These are phyloP conservation scores for Berberis vulgaris DNA, from an alignment of 164 flowering plant species.

Conservation along the genomic window DNA sequence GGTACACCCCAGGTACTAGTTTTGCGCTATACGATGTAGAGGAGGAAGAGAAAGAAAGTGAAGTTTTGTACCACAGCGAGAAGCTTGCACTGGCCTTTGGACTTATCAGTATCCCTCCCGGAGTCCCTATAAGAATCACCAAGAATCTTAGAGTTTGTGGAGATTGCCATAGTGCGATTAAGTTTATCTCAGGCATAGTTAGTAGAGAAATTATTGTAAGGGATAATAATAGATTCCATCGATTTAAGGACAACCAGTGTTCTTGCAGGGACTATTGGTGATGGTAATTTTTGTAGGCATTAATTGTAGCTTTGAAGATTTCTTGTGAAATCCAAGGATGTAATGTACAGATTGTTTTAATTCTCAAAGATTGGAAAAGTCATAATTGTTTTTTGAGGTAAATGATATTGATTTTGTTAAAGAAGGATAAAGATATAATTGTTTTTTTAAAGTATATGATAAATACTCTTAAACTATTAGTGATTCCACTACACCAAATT, in stretches of 20 bases:
- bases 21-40: constrained; percentile 63
- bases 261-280: constrained; percentile 82
- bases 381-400: too few species aligned
- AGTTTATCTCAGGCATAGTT: constrained; percentile 53
- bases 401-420: too few species aligned
- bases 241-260: constrained; percentile 45
- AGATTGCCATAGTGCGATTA: constrained; percentile 70
- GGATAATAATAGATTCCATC: constrained; percentile 67
- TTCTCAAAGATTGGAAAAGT: too few species aligned
- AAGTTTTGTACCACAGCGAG: constrained; percentile 72
- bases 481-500: too few species aligned
- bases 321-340: too few species aligned
- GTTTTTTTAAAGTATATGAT: too few species aligned
- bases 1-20: constrained; percentile 54
- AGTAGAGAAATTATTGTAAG: constrained; percentile 66
- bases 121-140: constrained; percentile 65
- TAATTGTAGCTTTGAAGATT: too few species aligned
- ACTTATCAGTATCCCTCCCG: constrained; percentile 47
- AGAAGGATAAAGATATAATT: too few species aligned
- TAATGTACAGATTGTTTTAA: too few species aligned
- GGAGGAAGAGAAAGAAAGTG: constrained; percentile 71
- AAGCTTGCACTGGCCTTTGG: constrained; percentile 79
- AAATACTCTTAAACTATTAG: too few species aligned
- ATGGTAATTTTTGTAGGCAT: constrained; percentile 6
- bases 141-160: constrained; percentile 77